phyloP scores from a whole-genome alignment of 441 rosid species.

The Monsonia emarginata region DNA sequence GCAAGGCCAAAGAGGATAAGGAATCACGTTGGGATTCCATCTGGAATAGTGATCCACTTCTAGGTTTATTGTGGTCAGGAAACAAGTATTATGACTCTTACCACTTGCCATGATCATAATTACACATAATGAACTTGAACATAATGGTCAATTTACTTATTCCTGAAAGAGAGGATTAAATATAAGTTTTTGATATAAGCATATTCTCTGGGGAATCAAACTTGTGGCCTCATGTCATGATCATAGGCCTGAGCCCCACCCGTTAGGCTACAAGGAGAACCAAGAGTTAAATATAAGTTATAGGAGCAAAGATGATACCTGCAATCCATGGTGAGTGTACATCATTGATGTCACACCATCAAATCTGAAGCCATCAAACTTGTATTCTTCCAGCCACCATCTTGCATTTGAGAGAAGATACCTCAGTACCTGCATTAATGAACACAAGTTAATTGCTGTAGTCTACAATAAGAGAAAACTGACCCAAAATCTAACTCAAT shows the following conservation, averaged over 20 bases:
- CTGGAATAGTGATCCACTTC: no score
- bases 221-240: no score
- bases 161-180: slow-evolving; percentile 1
- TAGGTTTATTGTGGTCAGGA: not conserved
- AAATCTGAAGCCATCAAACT: slow-evolving; percentile 96
- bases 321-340: slow-evolving; percentile 93
- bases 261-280: no score
- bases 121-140: not conserved
- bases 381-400: slow-evolving; percentile 98
- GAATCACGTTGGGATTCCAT: not conserved
- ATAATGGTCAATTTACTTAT: not conserved
- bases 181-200: no score
- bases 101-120: not conserved
- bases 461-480: not conserved
- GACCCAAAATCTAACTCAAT: slow-evolving; percentile 6
- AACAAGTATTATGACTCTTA: not conserved
- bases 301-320: slow-evolving; percentile 32
- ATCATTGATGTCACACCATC: slow-evolving; percentile 99
- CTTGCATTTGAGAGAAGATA: slow-evolving; percentile 92
- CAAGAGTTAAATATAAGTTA: not conserved
- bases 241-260: no score
- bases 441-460: slow-evolving; percentile 10
- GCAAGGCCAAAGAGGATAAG: not conserved
- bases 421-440: slow-evolving; percentile 59
- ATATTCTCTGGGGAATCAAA: no score